A percentile compares a stretch with the other conserved stretches of the same genome.
phyloP scores from a whole-genome alignment of 768 basidiomycete species.

The Neoboletus brunneissimus region DNA sequence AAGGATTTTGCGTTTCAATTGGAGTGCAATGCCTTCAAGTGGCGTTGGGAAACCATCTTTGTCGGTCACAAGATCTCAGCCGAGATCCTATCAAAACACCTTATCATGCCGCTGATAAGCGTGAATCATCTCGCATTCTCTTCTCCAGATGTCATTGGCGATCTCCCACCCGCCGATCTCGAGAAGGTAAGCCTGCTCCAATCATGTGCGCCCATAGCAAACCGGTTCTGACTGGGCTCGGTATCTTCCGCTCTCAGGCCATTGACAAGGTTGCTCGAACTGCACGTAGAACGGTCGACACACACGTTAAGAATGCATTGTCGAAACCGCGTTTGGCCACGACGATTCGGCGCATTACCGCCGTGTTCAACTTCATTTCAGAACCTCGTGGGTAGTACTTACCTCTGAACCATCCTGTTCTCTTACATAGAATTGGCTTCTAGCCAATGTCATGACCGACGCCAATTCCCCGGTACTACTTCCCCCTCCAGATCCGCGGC shows the following conservation, averaged over 20 bases:
- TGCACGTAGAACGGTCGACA: conserved; percentile 65
- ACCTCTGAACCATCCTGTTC: conserved; percentile 4
- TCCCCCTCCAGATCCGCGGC: conserved; percentile 13
- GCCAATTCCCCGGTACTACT: conserved; percentile 46
- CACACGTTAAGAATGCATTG: conserved; percentile 68
- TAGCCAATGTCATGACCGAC: conserved; percentile 53
- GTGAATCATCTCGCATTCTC: conserved; percentile 65
- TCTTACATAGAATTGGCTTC: conserved; percentile 15
- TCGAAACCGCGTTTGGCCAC: conserved; percentile 68
- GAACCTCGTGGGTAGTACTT: conserved; percentile 55
- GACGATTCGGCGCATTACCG: conserved; percentile 65
- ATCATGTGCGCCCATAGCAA: conserved; percentile 3
- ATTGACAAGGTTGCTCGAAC: conserved; percentile 69
- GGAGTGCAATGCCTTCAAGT: conserved; percentile 60
- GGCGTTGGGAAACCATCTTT: conserved; percentile 75
- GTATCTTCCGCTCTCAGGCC: conserved; percentile 39
- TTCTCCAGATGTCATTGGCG: conserved; percentile 54
- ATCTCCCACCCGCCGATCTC: conserved; percentile 54
- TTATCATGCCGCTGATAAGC: conserved; percentile 74
- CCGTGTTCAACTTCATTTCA: conserved; percentile 63
- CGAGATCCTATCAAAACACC: conserved; percentile 73
- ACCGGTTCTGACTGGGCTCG: conserved; percentile 1
- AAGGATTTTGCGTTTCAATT: conserved; percentile 70
- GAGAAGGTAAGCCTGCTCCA: conserved; percentile 51
- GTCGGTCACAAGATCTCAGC: conserved; percentile 64